These are phyloP conservation scores for Neurospora cerealis DNA, from an alignment of 495 filamentous ascomycete genomes.

Conservation along the genomic window DNA sequence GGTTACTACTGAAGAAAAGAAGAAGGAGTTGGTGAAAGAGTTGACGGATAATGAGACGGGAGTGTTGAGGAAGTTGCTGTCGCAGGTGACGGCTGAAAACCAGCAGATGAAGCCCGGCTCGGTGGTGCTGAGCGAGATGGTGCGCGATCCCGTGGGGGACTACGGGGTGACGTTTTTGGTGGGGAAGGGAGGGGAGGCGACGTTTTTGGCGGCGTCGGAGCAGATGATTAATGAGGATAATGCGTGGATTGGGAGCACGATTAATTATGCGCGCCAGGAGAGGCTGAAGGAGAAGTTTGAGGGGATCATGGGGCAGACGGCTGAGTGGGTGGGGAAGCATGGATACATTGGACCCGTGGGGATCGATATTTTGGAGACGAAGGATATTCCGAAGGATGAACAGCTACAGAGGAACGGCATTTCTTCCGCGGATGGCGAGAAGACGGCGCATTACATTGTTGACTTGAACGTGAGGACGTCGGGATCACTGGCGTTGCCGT, in stretches of 20 bases:
- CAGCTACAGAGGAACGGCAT: neutral
- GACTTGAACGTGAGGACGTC: slow-evolving; percentile 27
- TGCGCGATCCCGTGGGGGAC: slow-evolving; percentile 14
- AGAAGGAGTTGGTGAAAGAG: slow-evolving; percentile 8
- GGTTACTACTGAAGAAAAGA: slow-evolving; percentile 9
- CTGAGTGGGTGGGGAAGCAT: slow-evolving; percentile 12
- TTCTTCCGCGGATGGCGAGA: neutral
- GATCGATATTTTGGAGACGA: slow-evolving; percentile 20
- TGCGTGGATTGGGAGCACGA: slow-evolving; percentile 22
- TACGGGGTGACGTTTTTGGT: slow-evolving; percentile 26
- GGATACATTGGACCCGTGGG: slow-evolving; percentile 26
- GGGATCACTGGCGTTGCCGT: slow-evolving; percentile 17
- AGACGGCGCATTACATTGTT: slow-evolving; percentile 22
- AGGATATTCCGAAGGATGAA: neutral
- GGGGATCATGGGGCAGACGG: slow-evolving; percentile 10
- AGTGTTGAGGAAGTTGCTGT: slow-evolving; percentile 15
- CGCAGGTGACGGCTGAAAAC: slow-evolving; percentile 16
- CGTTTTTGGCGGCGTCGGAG: slow-evolving; percentile 21
- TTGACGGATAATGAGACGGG: slow-evolving; percentile 8
- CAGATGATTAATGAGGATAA: slow-evolving; percentile 18
- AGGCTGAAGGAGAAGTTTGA: slow-evolving; percentile 13
- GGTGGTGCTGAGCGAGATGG: slow-evolving; percentile 17
- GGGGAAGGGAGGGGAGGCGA: slow-evolving; percentile 2
- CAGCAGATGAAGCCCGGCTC: slow-evolving; percentile 14
- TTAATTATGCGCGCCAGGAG: slow-evolving; percentile 18